Conservation (phyloP, 306 rosid species). For the Casuarina equisetifolia region DNA sequence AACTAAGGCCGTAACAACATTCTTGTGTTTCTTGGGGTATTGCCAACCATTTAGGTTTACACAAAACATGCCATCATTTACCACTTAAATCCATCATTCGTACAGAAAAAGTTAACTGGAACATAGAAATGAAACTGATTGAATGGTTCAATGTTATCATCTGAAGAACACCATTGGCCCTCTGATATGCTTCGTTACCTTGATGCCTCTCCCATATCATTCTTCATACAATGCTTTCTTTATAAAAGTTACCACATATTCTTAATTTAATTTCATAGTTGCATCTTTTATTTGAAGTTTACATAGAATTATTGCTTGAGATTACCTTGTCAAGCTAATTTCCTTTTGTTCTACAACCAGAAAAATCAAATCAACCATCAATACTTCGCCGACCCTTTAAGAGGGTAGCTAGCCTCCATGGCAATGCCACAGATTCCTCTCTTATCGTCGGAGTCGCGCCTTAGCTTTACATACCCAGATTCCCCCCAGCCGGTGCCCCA, state of each 20-base stretch:
- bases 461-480: slow-evolving; percentile 59
- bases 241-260: slow-evolving; percentile 7
- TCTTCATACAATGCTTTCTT: slow-evolving; percentile 6
- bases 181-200: not conserved
- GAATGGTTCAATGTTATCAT: not conserved
- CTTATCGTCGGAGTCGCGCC: slow-evolving; percentile 28
- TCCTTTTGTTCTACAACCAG: slow-evolving; percentile 20
- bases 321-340: slow-evolving; percentile 17
- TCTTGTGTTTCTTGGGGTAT: not conserved
- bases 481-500: slow-evolving; percentile 74
- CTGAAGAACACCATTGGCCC: not conserved
- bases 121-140: not conserved
- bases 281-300: slow-evolving; percentile 11
- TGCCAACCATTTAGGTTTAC: not conserved
- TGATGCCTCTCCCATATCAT: not conserved
- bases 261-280: slow-evolving; percentile 23
- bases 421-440: slow-evolving; percentile 70
- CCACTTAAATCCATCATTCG: not conserved
- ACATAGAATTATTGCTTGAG: slow-evolving; percentile 1
- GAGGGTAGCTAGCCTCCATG: slow-evolving; percentile 67
- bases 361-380: slow-evolving; percentile 22
- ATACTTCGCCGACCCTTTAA: slow-evolving; percentile 31
- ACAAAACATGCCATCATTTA: not conserved
- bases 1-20: too few species aligned
- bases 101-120: not conserved